Base-by-base conservation (phyloP, 441 rosid genomes). In the Iberis amara region DNA sequence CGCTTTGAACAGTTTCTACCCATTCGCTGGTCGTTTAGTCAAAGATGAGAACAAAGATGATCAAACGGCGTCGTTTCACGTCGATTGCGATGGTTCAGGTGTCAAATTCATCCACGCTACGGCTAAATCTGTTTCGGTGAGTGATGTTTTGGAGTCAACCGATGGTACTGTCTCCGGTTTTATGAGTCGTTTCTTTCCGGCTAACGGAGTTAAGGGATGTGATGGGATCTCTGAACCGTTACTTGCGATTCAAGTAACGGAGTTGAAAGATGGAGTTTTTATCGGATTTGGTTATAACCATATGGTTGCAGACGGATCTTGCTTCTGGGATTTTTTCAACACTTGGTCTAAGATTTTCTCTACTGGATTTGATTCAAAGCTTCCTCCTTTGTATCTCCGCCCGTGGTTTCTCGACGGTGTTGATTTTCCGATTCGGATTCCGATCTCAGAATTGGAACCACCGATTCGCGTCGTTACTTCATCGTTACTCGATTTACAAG, bases 261-360 rank as follows among this genome's bases (percentile, higher is more conserved):
- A 76, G 55, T 36, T 74, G 4, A 53, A 28, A 0, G 85, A 70
- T 48, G 80, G 82, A 2, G 30, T 74, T 2, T 79, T 74, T 23
- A 28, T 76, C 1, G 73, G 66, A 0, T 74, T 59, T 36, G 63
- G 75, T 3, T 50, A 65, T 9, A 74, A 74, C 15, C 79, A 82
- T 33, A 13, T 51, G 7, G 62, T 61, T 1, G 65, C 24, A 0
- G 82, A 79, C 35, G 83, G 83, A 5, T 27, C 72, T 4, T 64
- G 80, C 3, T 75, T 77, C 9, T 75, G 76, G 77, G 62, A 33
- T 44, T 77, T 77, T 51, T 46, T 73, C 53, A 80, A 77, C 8
- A 53, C 74, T 11, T 77, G 86, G 79, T 71, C 81, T 1, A 45
- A 71, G 54, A 75, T 73, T 44, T 73, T 72, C 14, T 64, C 56